phyloP scores from a whole-genome alignment of 768 basidiomycete genomes.

The Boletus tomentosulus region DNA sequence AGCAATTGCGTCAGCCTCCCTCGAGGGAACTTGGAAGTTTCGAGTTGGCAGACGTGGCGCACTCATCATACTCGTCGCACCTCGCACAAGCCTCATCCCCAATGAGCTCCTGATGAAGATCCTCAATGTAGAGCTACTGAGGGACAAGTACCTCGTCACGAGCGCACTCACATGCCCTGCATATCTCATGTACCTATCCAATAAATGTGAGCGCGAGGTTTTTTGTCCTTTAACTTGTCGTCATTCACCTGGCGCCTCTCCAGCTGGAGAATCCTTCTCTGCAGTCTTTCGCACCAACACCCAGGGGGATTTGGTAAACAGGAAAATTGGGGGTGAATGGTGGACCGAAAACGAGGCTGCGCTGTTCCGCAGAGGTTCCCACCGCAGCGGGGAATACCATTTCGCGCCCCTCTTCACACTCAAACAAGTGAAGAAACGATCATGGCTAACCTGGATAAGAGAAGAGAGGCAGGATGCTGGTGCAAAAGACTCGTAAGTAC shows the following conservation, averaged over 20 bases:
- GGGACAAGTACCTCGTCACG: constrained; percentile 24
- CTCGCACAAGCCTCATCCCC: constrained; percentile 19
- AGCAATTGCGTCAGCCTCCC: constrained; percentile 20
- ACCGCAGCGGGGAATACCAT: not conserved
- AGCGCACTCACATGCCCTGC: constrained; percentile 26
- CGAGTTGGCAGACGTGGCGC: constrained; percentile 19
- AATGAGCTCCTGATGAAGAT: not conserved
- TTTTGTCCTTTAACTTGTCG: not conserved
- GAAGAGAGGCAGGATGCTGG: not conserved
- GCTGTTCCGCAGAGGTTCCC: constrained; percentile 2
- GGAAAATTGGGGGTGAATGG: constrained; percentile 1
- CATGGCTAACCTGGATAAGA: constrained; percentile 1
- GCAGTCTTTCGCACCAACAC: constrained; percentile 1
- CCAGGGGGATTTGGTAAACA: not conserved
- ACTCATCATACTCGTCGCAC: constrained; percentile 25
- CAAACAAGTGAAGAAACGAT: not conserved
- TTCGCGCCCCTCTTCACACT: constrained; percentile 13
- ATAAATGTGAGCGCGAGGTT: constrained; percentile 6
- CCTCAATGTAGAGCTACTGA: constrained; percentile 8
- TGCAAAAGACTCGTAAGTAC: constrained; percentile 8
- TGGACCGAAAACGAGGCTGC: constrained; percentile 4
- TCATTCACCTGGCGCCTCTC: not conserved
- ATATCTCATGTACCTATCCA: constrained; percentile 23
- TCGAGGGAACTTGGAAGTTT: constrained; percentile 29
- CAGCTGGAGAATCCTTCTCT: constrained; percentile 12